Evolutionary conservation across 345 rosid species (phyloP).

Genomic region (Salix brachista): DNA sequence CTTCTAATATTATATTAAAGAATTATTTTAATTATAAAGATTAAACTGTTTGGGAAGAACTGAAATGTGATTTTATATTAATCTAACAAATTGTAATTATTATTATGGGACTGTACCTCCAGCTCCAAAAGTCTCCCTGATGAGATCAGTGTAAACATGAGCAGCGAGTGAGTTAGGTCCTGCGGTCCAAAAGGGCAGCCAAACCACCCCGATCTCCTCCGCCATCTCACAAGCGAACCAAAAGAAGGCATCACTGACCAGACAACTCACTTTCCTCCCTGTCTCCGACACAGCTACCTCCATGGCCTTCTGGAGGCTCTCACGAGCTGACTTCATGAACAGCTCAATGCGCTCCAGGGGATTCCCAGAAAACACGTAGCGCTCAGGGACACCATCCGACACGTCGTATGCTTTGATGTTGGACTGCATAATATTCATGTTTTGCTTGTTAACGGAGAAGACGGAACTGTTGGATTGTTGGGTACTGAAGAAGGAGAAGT

Average conservation of each 20-base stretch:
- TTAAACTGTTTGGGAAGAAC: background rate
- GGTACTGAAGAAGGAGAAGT: constrained; percentile 40
- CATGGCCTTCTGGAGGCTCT: constrained; percentile 27
- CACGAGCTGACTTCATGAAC: constrained; percentile 36
- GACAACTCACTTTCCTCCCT: constrained; percentile 28
- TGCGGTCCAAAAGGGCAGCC: constrained; percentile 18
- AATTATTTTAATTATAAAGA: background rate
- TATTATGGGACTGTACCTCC: background rate
- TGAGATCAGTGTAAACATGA: constrained; percentile 22
- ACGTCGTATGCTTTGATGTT: constrained; percentile 27
- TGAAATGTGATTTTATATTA: too few species aligned
- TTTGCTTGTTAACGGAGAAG: constrained; percentile 1
- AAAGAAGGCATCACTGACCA: constrained; percentile 35
- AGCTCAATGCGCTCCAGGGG: constrained; percentile 33
- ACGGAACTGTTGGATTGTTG: constrained; percentile 6
- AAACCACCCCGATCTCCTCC: constrained; percentile 19
- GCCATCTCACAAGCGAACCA: constrained; percentile 29
- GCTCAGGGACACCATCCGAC: constrained; percentile 30
- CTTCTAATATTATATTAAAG: too few species aligned
- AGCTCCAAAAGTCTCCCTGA: constrained; percentile 17
- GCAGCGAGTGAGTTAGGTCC: constrained; percentile 16
- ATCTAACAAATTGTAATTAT: too few species aligned
- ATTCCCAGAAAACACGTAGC: constrained; percentile 22
- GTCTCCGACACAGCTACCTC: constrained; percentile 30
- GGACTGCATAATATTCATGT: background rate